These are phyloP conservation scores for Dorcoceras hygrometricum DNA, from an alignment of 257 asterid genomes.

Conservation along the genomic window DNA sequence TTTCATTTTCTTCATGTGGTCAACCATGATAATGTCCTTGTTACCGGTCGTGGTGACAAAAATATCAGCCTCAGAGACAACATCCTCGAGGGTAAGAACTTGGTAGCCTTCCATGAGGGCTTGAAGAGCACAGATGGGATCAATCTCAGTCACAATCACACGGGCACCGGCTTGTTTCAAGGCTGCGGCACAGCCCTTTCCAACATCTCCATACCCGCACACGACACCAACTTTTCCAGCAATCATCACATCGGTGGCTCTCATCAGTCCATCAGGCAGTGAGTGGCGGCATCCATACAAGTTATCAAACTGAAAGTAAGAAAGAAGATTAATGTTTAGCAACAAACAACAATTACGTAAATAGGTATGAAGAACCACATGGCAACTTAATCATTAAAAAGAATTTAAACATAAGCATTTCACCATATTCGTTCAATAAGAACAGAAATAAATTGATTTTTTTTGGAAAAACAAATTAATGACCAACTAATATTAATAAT, in stretches of 20 bases:
- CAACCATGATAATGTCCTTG: not conserved
- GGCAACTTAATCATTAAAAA: no score
- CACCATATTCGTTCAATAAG: not conserved
- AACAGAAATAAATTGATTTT: no score
- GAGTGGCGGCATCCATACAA: constrained; percentile 36
- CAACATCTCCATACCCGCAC: not conserved
- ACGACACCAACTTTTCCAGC: not conserved
- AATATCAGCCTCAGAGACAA: not conserved
- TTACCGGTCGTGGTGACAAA: not conserved
- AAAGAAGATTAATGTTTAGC: not conserved
- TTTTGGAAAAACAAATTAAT: no score
- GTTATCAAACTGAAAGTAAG: constrained; percentile 37
- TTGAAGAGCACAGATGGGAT: not conserved
- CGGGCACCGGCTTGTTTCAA: not conserved
- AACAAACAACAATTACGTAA: no score
- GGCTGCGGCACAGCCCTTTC: not conserved
- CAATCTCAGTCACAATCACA: not conserved
- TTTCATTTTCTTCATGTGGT: not conserved
- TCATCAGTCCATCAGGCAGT: not conserved
- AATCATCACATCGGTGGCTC: not conserved
- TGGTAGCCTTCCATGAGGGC: constrained; percentile 1
- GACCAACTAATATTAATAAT: no score
- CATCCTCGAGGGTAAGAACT: not conserved
- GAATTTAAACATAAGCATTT: no score
- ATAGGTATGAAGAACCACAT: no score